Conservation (phyloP, 441 rosid genomes). For the Bocquillonia castaneifolia region DNA sequence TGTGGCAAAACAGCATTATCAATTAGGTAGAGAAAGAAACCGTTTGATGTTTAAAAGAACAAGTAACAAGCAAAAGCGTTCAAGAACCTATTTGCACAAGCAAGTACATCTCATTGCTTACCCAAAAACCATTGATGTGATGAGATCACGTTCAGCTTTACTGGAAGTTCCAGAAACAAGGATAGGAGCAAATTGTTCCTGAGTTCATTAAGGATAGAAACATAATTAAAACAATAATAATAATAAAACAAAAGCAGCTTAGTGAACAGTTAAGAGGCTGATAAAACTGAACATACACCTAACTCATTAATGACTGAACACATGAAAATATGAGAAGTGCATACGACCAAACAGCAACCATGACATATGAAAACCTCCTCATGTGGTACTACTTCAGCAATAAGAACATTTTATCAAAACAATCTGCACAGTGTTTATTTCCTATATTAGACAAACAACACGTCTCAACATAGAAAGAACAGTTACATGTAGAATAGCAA, state of each 20-base stretch:
- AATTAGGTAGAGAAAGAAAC: not conserved
- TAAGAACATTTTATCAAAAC: not conserved
- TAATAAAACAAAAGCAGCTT: not conserved
- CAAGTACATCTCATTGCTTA: conserved; percentile 32
- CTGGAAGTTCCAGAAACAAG: conserved; percentile 41
- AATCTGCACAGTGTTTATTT: not conserved
- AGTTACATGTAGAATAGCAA: conserved; percentile 62
- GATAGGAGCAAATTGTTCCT: conserved; percentile 89
- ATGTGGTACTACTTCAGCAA: not conserved
- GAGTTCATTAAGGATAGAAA: not conserved
- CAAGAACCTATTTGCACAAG: not conserved
- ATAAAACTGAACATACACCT: not conserved
- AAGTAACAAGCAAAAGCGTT: not conserved
- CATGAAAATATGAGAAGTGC: not conserved
- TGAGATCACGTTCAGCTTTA: conserved; percentile 51
- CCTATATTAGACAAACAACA: conserved; percentile 6
- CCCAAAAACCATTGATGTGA: conserved; percentile 84
- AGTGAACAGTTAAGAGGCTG: conserved; percentile 2
- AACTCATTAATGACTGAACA: not conserved
- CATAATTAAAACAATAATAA: not conserved
- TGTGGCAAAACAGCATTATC: not conserved
- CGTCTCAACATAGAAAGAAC: not conserved
- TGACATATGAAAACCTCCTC: not conserved
- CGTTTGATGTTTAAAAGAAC: not conserved
- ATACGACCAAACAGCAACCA: not conserved